Evolutionary conservation across 2,329 filamentous ascomycete species (phyloP).

Genomic region (Xylaria sp.): DNA sequence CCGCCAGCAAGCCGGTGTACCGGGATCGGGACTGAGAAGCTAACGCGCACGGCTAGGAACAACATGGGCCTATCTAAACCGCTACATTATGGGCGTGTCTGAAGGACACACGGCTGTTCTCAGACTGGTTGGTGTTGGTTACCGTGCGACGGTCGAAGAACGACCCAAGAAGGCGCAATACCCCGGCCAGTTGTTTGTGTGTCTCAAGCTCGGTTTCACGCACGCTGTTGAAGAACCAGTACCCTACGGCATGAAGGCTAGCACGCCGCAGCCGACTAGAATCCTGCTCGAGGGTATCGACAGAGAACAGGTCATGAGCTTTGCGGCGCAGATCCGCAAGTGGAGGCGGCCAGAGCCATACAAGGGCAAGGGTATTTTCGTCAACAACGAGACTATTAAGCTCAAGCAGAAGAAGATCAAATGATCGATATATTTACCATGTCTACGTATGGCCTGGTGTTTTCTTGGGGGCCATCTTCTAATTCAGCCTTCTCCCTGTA

Average conservation of each 20-base stretch:
- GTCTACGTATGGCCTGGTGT: constrained; percentile 11
- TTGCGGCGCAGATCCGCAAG: constrained; percentile 79
- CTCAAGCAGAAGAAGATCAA: constrained; percentile 98
- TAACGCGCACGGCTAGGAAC: constrained; percentile 56
- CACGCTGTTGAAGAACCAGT: constrained; percentile 89
- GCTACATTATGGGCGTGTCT: constrained; percentile 87
- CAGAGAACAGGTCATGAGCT: constrained; percentile 81
- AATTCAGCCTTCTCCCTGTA: constrained; percentile 24
- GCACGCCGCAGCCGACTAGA: constrained; percentile 82
- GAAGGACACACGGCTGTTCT: constrained; percentile 95
- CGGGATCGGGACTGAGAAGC: not conserved
- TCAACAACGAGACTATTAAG: constrained; percentile 96
- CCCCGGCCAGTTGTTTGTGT: constrained; percentile 81
- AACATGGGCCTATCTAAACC: constrained; percentile 80
- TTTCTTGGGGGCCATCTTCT: constrained; percentile 5
- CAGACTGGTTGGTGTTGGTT: constrained; percentile 89
- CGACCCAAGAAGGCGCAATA: constrained; percentile 69
- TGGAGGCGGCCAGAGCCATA: constrained; percentile 96
- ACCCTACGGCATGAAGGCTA: constrained; percentile 76
- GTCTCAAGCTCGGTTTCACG: constrained; percentile 91
- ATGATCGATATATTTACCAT: constrained; percentile 41
- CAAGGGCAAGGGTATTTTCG: constrained; percentile 98
- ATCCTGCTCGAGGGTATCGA: constrained; percentile 85
- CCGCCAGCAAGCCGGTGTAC: not conserved
- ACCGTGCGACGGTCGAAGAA: constrained; percentile 80